phyloP scores from a whole-genome alignment of 306 rosid species.

The Malus asiatica region DNA sequence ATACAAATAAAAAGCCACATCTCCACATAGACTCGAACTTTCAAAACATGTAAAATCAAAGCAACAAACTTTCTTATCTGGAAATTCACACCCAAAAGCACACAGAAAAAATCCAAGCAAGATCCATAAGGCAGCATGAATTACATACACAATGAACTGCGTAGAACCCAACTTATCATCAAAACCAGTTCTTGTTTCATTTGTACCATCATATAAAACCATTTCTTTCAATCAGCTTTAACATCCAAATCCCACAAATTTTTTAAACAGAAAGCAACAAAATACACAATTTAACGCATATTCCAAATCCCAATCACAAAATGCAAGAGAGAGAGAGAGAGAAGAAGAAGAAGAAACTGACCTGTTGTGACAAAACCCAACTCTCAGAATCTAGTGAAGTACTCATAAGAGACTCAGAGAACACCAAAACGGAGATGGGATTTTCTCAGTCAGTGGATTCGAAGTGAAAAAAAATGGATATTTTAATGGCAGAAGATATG shows the following conservation, averaged over 20 bases:
- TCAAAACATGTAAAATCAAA: conserved; percentile 5
- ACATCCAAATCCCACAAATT: conserved; percentile 21
- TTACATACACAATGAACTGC: conserved; percentile 10
- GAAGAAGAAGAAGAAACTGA: conserved; percentile 21
- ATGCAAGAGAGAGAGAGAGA: not conserved
- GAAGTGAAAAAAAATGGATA: conserved; percentile 19
- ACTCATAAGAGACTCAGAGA: conserved; percentile 24
- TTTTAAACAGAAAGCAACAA: conserved; percentile 10
- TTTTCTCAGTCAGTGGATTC: conserved; percentile 35
- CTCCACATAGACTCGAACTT: conserved; percentile 7
- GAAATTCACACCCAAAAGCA: conserved; percentile 9
- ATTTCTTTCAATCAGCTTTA: conserved; percentile 3
- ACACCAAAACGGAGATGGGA: conserved; percentile 30
- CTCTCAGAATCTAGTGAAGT: conserved; percentile 36
- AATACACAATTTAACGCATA: conserved; percentile 2
- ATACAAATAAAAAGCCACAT: not conserved
- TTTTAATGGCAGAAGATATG: conserved; percentile 20
- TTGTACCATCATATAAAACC: not conserved
- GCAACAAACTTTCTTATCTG: not conserved
- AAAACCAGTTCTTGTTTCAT: not conserved
- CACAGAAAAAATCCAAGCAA: not conserved
- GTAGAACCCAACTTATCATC: conserved; percentile 5
- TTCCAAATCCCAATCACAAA: conserved; percentile 21
- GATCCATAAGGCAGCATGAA: conserved; percentile 37
- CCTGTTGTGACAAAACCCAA: conserved; percentile 34